A percentile compares a stretch with the other conserved stretches of the same genome.
phyloP scores from a whole-genome alignment of 768 basidiomycete species.

The Neoboletus subvelutipes region DNA sequence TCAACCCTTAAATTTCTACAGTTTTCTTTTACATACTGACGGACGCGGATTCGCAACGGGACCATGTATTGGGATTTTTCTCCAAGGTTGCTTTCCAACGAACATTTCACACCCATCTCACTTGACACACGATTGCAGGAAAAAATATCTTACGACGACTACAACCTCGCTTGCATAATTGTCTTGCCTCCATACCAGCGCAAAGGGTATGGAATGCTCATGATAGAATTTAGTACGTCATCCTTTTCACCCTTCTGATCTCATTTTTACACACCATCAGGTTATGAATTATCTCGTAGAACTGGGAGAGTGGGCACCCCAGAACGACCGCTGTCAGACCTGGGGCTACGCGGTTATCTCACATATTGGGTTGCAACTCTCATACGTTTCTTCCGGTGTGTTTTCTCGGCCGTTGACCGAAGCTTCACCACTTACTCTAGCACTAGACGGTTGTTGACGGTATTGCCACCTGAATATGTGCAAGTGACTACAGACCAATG shows the following conservation, averaged over 20 bases:
- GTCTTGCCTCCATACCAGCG: constrained; percentile 91
- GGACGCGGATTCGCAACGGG: constrained; percentile 72
- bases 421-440: neutral
- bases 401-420: neutral
- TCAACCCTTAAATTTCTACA: neutral
- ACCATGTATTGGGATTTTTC: constrained; percentile 77
- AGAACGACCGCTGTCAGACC: constrained; percentile 91
- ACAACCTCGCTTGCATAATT: constrained; percentile 96
- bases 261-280: constrained; percentile 38
- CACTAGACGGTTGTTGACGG: constrained; percentile 55
- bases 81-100: constrained; percentile 47
- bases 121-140: constrained; percentile 49
- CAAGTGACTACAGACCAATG: constrained; percentile 45
- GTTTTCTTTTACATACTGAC: constrained; percentile 93
- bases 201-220: constrained; percentile 87
- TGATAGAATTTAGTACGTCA: constrained; percentile 97
- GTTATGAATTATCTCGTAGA: constrained; percentile 88
- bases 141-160: constrained; percentile 93
- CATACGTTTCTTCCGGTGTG: constrained; percentile 78
- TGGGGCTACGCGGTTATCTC: constrained; percentile 88
- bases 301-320: constrained; percentile 84
- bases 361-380: constrained; percentile 85
- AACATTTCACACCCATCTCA: neutral
- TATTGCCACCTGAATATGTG: constrained; percentile 53
- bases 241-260: neutral